Base-by-base conservation (phyloP, 2,329 filamentous ascomycete species). In the Ceratocystiopsis brevicomis region DNA sequence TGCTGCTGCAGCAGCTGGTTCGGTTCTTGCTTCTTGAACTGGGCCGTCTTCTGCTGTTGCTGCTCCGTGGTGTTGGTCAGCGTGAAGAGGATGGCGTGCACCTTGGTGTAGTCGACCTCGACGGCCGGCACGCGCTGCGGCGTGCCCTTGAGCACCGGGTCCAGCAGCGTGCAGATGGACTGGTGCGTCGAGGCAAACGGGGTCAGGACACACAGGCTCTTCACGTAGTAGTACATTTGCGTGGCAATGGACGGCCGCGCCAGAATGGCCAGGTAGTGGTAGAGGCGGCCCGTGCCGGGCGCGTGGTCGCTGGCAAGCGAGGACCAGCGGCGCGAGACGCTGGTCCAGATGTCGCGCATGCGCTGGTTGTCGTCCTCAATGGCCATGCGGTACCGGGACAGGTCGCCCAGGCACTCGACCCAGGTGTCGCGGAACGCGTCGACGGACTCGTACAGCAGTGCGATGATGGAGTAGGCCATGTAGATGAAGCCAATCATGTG, bases 401-500 rank as follows among this genome's bases (percentile, higher is more conserved):
- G 60, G 54, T 96, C 87, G 0, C 88, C 88, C 0, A 96, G 62
- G 43, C 87, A 95, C 50, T 95, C 88, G 10, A 93, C 83, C 88
- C 88, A 96, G 0, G 83, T 94, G 45, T 90, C 81, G 42, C 81
- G 73, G 50, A 93, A 95, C 0, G 72, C 68, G 0, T 81, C 77
- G 0, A 94, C 83, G 0, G 83, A 93, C 53, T 96, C 88, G 46
- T 86, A 81, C 0, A 95, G 60, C 0, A 95, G 59, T 0, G 83
- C 80, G 71, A 95, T 84, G 75, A 93, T 92, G 2, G 80, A 81
- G 50, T 95, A 96, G 0, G 86, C 80, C 15, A 88, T 60, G 48
- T 92, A 92, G 1, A 96, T 85, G 44, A 94, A 96, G 0, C 78
- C 76, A 0, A 94, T 63, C 86, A 96, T 95, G 44, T 92, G 81